Evolutionary conservation across 306 rosid genomes (phyloP), one percentile per base, ranked within the genome.

Genomic region (Mimosa bimucronata): DNA sequence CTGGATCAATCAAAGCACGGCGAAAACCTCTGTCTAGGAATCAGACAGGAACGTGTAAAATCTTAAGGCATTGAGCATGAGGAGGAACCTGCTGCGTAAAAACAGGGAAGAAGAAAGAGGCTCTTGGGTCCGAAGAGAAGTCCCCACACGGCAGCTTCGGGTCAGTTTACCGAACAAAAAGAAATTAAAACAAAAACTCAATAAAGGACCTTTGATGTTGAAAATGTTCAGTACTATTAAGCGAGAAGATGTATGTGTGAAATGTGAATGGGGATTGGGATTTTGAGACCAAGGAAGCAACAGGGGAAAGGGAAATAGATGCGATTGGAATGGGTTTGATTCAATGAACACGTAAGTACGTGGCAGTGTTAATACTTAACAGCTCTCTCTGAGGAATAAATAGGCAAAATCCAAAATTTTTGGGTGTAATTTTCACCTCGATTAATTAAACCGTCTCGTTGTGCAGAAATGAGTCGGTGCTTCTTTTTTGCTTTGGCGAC

Each of bases 61-160:
- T 69, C 44, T 10, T 60, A 46, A 14, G n/a, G 57, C 83, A 81
- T 66, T 38, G 79, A 61, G 79, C 64, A 77, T 62, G 55, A 50
- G 79, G 74, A 66, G 74, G 80, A 26, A 52, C 53, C 77, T 29
- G 31, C 55, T 30, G 77, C 25, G 69, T 26, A 18, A 73, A 74
- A 31, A 66, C 64, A 9, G n/a, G 74, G 76, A 42, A 81, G 66
- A 19, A 0, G 38, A 34, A 34, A 34, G 38, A 13, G 67, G 41
- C 30, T 9, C 38, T 1, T 26, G 3, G 23, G 31, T 38, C 26
- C 67, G 37, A 52, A 23, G 55, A 77, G 50, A 80, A 84, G 92
- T 77, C 84, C 40, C 55, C 53, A 84, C 94, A 83, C 92, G 92
- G 92, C 87, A 88, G 69, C 41, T 73, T 77, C 26, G 23, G 77